Base-by-base conservation (phyloP, 2,329 filamentous ascomycete genomes). In the Didymella pinodella region DNA sequence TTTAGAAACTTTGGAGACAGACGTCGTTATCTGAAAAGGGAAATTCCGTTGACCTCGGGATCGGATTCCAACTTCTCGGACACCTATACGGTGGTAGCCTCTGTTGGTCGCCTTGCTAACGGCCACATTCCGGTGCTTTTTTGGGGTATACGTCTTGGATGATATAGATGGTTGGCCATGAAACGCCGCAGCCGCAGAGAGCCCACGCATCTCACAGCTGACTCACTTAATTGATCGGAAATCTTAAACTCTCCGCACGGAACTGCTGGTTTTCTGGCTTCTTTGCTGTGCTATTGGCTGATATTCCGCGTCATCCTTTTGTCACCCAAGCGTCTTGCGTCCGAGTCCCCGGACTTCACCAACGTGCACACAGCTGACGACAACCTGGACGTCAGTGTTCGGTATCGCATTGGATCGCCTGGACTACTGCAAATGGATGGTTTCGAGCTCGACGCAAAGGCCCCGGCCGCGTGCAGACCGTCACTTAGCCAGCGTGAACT, bases 81-180 rank as follows among this genome's bases (percentile, higher is more conserved):
- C 52, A 20, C 50, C 54, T 44, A 52, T 59, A 52, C 54, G 41
- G 59, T 49, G 48, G 44, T 66, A 59, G 64, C 26, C 22, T 32
- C 31, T 54, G 56, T 59, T 55, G 54, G 32, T 54, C 47, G 58
- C 49, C 7, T 29, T 36, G 34, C 48, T 63, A 57, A 66, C 64
- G 64, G 64, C 62, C 57, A 40, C 31, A 59, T 59, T 48, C 62
- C 64, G 60, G 60, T 43, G 50, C 44, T 43, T 45, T 29, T 53
- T 38, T 47, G 48, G 46, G 41, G 48, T 43, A 55, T 36, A 60
- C 48, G 56, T 59, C 44, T 62, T 54, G 51, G 47, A 59, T 49
- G 53, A 64, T 48, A 51, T 53, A 61, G 52, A 64, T 59, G 61
- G 63, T 65, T 65, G 57, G 65, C 55, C 59, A 58, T 16, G 48